Evolutionary conservation across 768 basidiomycete species (phyloP).

Genomic region (Sarcodon sp.): DNA sequence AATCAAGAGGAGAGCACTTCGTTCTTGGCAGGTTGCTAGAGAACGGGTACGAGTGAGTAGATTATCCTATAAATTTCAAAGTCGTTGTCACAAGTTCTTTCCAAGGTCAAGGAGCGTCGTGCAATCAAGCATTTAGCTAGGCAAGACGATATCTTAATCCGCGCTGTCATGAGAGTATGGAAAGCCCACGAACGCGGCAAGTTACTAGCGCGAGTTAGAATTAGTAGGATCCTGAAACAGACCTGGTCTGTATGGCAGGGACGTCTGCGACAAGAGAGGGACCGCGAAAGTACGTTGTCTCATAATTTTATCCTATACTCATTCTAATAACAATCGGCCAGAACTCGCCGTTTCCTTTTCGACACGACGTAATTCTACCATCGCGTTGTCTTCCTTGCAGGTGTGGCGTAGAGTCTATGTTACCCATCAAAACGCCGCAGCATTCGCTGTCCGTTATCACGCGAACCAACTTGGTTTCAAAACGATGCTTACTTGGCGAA

Average conservation of each 20-base stretch:
- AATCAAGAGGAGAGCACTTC: constrained; percentile 32
- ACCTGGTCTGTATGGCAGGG: constrained; percentile 39
- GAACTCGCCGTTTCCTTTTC: constrained; percentile 39
- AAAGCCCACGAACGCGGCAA: constrained; percentile 52
- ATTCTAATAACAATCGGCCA: constrained; percentile 10
- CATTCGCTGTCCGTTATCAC: constrained; percentile 39
- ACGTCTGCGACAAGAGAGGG: constrained; percentile 24
- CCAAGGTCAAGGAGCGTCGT: constrained; percentile 40
- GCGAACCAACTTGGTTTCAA: constrained; percentile 24
- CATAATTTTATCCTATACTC: background rate
- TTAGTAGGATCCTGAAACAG: constrained; percentile 28
- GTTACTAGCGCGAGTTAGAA: constrained; percentile 40
- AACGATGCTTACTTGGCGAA: constrained; percentile 41
- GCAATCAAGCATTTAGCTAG: constrained; percentile 43
- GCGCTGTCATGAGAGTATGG: constrained; percentile 52
- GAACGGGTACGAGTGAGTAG: constrained; percentile 36
- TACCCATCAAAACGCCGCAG: constrained; percentile 31
- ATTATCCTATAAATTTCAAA: background rate
- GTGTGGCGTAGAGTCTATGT: constrained; percentile 32
- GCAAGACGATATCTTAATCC: constrained; percentile 44
- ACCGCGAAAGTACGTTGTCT: constrained; percentile 30
- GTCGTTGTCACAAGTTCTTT: constrained; percentile 1
- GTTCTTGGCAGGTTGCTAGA: constrained; percentile 41
- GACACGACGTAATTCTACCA: constrained; percentile 27
- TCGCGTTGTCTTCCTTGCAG: constrained; percentile 22